Conservation (phyloP, 164 flowering plant genomes). For the Echeveria elegans region DNA sequence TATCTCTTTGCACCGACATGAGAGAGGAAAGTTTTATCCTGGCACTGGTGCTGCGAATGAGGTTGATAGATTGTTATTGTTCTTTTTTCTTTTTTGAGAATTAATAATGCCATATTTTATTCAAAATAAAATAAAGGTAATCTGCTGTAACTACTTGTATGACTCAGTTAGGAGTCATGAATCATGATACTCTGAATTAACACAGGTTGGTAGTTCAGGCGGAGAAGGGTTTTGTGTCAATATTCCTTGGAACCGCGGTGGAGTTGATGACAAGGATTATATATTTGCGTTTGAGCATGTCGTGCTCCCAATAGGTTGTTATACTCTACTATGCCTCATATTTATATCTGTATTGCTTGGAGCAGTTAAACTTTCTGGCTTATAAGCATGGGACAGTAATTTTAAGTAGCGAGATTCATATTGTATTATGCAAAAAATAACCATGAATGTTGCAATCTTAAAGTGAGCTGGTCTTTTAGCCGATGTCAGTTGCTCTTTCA, state of each 20-base stretch:
- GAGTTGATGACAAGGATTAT: conserved; percentile 94
- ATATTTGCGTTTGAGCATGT: conserved; percentile 80
- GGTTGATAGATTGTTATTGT: no score
- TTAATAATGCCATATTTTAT: not conserved
- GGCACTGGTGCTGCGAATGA: conserved; percentile 89
- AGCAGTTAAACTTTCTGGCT: no score
- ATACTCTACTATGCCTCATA: not conserved
- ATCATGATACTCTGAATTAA: not conserved
- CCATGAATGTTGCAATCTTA: no score
- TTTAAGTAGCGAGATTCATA: not conserved
- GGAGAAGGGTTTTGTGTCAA: conserved; percentile 95
- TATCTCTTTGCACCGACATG: conserved; percentile 86
- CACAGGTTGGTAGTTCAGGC: conserved; percentile 74
- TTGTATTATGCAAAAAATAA: not conserved
- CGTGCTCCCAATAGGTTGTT: conserved; percentile 86
- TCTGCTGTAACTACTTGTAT: not conserved
- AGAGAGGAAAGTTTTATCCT: conserved; percentile 84
- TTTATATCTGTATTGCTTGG: not conserved
- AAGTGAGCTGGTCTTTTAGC: not conserved
- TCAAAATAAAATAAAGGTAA: not conserved
- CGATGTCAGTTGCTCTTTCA: not conserved
- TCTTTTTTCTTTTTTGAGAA: not conserved
- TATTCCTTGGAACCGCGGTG: conserved; percentile 89
- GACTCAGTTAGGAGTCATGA: not conserved
- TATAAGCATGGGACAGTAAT: no score